These are phyloP conservation scores for Ligustrum vulgare DNA, from an alignment of 257 asterid species.

Conservation along the genomic window DNA sequence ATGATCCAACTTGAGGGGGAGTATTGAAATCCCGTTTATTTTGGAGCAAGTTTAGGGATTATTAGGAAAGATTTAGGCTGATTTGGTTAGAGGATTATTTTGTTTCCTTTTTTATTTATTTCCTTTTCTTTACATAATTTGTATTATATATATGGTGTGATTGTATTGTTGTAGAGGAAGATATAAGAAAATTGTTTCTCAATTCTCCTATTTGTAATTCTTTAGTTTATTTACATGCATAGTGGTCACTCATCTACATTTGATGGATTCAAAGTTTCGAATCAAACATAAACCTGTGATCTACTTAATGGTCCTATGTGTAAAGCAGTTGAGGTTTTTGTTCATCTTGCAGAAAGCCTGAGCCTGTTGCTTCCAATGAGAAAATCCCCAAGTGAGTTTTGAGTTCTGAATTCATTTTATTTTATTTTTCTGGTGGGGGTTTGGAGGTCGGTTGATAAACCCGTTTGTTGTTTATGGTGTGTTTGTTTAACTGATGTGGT, in stretches of 20 bases:
- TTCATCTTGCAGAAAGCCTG: slow-evolving; percentile 49
- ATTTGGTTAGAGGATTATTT: too few species aligned
- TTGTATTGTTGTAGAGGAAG: too few species aligned
- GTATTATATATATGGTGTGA: too few species aligned
- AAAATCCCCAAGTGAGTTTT: slow-evolving; percentile 60
- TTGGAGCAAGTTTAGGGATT: too few species aligned
- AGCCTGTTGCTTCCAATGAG: slow-evolving; percentile 36
- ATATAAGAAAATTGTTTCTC: too few species aligned
- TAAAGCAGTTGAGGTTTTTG: slow-evolving; percentile 16
- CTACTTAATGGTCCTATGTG: not conserved
- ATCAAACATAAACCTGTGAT: not conserved
- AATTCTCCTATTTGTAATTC: too few species aligned
- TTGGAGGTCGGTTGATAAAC: slow-evolving; percentile 24
- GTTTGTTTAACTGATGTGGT: slow-evolving; percentile 26
- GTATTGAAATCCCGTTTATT: too few species aligned
- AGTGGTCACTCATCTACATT: not conserved
- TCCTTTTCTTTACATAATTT: too few species aligned
- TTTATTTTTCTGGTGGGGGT: not conserved
- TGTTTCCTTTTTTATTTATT: too few species aligned
- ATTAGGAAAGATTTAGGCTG: too few species aligned
- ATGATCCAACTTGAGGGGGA: too few species aligned
- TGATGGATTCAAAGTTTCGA: not conserved
- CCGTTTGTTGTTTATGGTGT: slow-evolving; percentile 8
- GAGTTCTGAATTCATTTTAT: not conserved
- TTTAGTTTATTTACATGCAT: too few species aligned